Evolutionary conservation across 1,139 yeast genomes (phyloP).

Genomic region (Blastobotrys elegans): DNA sequence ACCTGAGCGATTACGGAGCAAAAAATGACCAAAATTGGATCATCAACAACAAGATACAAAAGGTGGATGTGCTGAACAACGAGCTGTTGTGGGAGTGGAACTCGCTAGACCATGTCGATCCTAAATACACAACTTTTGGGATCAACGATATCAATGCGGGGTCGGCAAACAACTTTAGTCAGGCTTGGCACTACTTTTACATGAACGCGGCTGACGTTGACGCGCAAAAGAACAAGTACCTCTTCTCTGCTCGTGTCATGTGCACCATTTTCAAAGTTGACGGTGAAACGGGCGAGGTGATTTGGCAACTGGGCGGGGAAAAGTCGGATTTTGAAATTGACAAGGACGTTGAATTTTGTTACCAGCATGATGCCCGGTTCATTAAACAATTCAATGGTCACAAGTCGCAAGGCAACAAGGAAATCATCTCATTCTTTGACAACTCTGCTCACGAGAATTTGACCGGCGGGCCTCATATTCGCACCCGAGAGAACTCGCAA

Average conservation of each 20-base stretch:
- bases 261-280: conserved; percentile 38
- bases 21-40: conserved; percentile 7
- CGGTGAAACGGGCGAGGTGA: conserved; percentile 38
- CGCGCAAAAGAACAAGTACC: conserved; percentile 35
- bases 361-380: conserved; percentile 11
- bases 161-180: conserved; percentile 34
- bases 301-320: conserved; percentile 28
- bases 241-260: conserved; percentile 38
- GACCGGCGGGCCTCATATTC: background rate
- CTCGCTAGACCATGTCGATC: conserved; percentile 38
- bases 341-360: conserved; percentile 3
- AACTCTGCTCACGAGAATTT: conserved; percentile 2
- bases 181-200: conserved; percentile 43
- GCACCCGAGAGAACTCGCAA: background rate
- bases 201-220: conserved; percentile 42
- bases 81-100: conserved; percentile 40
- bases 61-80: conserved; percentile 37
- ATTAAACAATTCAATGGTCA: background rate
- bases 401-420: background rate
- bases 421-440: conserved; percentile 6
- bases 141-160: conserved; percentile 26
- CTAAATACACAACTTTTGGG: conserved; percentile 33
- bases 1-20: conserved; percentile 7
- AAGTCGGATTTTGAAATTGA: conserved; percentile 1
- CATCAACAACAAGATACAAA: conserved; percentile 19